Conservation (phyloP, 495 filamentous ascomycete species). For the Neurospora sp. region DNA sequence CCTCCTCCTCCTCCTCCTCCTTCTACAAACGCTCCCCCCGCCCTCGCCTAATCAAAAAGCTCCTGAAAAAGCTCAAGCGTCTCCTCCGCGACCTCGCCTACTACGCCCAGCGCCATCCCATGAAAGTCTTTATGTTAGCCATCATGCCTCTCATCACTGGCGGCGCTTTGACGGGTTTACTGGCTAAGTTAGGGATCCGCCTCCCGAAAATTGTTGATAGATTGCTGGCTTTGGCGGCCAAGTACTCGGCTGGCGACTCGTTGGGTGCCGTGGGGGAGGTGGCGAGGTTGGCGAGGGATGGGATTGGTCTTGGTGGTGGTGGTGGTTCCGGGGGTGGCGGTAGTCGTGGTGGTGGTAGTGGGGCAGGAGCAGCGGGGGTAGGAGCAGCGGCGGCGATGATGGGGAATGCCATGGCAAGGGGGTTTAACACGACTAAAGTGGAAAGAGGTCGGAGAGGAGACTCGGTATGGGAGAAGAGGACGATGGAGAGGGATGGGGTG, state of each 20-base stretch:
- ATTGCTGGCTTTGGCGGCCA: conserved; percentile 44
- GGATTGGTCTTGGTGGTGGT: conserved; percentile 5
- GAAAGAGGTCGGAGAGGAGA: not conserved
- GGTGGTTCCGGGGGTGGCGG: conserved; percentile 1
- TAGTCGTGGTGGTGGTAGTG: not conserved
- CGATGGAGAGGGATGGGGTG: conserved; percentile 22
- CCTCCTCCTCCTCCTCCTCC: conserved; percentile 37
- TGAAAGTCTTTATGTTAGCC: conserved; percentile 77
- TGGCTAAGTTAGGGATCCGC: conserved; percentile 64
- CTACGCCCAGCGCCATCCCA: conserved; percentile 67
- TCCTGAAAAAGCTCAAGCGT: conserved; percentile 59
- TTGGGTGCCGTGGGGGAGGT: conserved; percentile 45
- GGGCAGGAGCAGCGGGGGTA: conserved; percentile 12
- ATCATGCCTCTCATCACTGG: conserved; percentile 76
- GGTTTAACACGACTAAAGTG: not conserved
- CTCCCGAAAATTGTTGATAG: conserved; percentile 51
- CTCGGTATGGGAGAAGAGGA: conserved; percentile 25
- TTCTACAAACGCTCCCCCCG: conserved; percentile 69
- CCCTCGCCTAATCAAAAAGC: conserved; percentile 59
- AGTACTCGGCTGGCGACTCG: conserved; percentile 42
- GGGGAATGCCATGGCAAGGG: conserved; percentile 23
- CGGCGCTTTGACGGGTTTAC: conserved; percentile 61
- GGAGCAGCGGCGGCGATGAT: conserved; percentile 10
- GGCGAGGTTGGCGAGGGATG: conserved; percentile 31
- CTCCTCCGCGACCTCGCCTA: conserved; percentile 63